These are phyloP conservation scores for Zea luxurians DNA, from an alignment of 176 grass and related monocot species.

Conservation along the genomic window DNA sequence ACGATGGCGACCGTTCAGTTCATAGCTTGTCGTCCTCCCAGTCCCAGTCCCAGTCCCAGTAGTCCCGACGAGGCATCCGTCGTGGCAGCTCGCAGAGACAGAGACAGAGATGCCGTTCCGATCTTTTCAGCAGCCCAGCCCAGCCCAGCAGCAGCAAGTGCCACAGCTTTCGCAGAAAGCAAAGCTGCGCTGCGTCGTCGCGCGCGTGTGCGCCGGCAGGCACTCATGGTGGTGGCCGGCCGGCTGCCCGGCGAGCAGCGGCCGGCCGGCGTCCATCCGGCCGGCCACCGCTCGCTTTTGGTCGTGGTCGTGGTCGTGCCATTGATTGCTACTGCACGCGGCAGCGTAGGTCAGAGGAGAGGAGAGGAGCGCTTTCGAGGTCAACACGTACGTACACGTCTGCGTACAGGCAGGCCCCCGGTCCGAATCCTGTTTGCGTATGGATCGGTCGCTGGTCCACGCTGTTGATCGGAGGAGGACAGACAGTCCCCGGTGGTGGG, in stretches of 20 bases:
- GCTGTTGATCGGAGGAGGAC: background rate
- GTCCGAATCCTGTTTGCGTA: no score
- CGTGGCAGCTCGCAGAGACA: background rate
- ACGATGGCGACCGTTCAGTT: slow-evolving; percentile 6
- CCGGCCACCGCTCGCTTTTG: background rate
- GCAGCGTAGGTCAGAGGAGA: background rate
- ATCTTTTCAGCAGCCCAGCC: background rate
- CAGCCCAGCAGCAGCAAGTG: background rate
- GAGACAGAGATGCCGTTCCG: background rate
- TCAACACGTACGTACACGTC: background rate
- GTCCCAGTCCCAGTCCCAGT: background rate
- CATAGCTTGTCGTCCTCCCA: background rate
- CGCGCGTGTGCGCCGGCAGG: background rate
- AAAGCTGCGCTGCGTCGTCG: background rate
- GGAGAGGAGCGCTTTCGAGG: background rate
- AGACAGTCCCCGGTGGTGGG: background rate
- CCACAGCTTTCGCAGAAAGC: slow-evolving; percentile 3
- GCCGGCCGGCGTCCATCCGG: background rate
- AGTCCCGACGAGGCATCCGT: no score
- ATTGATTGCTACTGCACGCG: background rate
- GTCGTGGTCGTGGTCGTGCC: background rate
- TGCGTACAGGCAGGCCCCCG: background rate
- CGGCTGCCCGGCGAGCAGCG: background rate
- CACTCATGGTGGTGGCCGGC: slow-evolving; percentile 1
- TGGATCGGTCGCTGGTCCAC: background rate